Evolutionary conservation across 1,284 basidiomycete genomes (phyloP), one percentile per base, ranked within the genome.

Genomic region (Clitocybe nebularis): DNA sequence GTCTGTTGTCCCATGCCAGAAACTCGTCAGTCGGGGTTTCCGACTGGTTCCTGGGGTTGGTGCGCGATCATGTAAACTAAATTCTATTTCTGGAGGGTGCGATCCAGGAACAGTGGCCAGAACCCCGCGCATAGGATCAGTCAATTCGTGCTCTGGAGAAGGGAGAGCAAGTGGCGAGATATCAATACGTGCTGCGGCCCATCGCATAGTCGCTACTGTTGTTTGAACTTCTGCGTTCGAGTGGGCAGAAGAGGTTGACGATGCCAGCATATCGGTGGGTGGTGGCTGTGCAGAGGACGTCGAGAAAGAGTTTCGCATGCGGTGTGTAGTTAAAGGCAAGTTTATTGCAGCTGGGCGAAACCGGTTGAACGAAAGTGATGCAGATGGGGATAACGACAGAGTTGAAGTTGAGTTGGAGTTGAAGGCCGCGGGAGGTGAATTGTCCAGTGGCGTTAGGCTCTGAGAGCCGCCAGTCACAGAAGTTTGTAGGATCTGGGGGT

Each of bases 141-240:
- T 81, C 21, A 93, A 72, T 56, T 93, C 90, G 53, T 87, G 81
- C 58, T 93, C 91, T 0, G 91, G 91, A 22, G 85, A 89, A 2
- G 91, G 91, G 1, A 93, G 69, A 0, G 85, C 81, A 8, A 93
- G 71, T 0, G 91, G 91, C 1, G 85, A 80, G 39, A 89, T 77
- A 48, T 82, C 79, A 9, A 86, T 80, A 39, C 81, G 72, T 10
- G 82, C 75, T 4, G 77, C 85, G 13, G 90, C 90, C 77, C 84
- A 84, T 17, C 91, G 84, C 61, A 93, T 82, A 0, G 90, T 85
- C 0, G 90, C 90, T 0, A 89, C 90, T 0, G 85, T 75, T 0
- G 88, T 76, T 11, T 77, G 75, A 5, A 76, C 65, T 29, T 85
- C 81, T 2, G 75, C 57, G 42, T 72, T 71, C 22, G 64, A 68